These are phyloP conservation scores for Metschnikowia matae DNA, from an alignment of 805 yeast genomes.

Conservation along the genomic window DNA sequence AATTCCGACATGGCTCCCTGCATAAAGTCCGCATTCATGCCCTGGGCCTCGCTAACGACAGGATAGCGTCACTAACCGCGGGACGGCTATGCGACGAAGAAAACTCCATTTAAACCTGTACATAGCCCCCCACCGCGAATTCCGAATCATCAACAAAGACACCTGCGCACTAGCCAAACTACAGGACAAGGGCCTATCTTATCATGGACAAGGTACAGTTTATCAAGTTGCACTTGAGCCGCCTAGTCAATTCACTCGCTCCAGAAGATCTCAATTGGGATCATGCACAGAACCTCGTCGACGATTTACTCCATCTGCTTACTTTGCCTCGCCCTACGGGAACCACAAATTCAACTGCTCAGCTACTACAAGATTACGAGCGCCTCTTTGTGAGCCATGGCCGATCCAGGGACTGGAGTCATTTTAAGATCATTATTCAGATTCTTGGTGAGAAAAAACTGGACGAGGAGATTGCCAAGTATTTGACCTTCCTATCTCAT, in stretches of 20 bases:
- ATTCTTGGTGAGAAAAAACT: constrained; percentile 25
- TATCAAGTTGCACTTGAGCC: constrained; percentile 28
- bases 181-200: constrained; percentile 23
- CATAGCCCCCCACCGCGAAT: constrained; percentile 3
- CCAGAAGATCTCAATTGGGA: constrained; percentile 37
- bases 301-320: constrained; percentile 21
- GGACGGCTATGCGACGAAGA: neutral
- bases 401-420: constrained; percentile 28
- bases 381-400: constrained; percentile 25
- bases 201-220: constrained; percentile 25
- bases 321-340: neutral
- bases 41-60: neutral
- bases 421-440: constrained; percentile 30
- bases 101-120: neutral
- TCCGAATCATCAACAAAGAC: constrained; percentile 5
- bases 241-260: constrained; percentile 34
- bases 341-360: constrained; percentile 16
- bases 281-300: constrained; percentile 28
- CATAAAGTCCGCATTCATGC: neutral
- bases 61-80: neutral
- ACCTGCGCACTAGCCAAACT: constrained; percentile 1
- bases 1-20: neutral
- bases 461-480: constrained; percentile 31
- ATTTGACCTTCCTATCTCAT: constrained; percentile 29
- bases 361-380: constrained; percentile 21